Evolutionary conservation across 2,329 filamentous ascomycete species (phyloP).

Genomic region (Apiospora marii): DNA sequence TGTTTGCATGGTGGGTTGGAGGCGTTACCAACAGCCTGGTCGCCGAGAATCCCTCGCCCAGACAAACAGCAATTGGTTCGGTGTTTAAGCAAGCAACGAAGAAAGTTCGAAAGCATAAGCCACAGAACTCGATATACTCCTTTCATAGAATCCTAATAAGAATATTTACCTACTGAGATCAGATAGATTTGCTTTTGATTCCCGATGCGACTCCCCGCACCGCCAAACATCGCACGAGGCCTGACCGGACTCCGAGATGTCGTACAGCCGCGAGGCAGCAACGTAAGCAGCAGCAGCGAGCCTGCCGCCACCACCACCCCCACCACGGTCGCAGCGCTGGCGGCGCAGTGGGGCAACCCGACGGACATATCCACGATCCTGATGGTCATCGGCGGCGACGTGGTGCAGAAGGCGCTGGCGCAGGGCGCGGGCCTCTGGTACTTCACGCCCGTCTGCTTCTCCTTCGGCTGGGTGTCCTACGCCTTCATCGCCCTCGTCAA

Average conservation of each 20-base stretch:
- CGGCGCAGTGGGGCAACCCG: not conserved
- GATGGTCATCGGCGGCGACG: slow-evolving; percentile 31
- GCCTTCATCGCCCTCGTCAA: slow-evolving; percentile 30
- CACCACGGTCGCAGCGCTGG: not conserved
- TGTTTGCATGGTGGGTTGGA: no score
- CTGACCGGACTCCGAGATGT: not conserved
- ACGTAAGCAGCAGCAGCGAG: not conserved
- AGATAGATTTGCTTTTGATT: no score
- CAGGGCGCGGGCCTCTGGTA: slow-evolving; percentile 27
- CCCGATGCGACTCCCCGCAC: no score
- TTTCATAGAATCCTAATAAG: no score
- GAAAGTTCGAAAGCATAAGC: not conserved
- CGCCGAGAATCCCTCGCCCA: no score
- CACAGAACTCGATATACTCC: not conserved
- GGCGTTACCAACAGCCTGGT: no score
- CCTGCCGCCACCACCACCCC: no score
- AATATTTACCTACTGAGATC: no score
- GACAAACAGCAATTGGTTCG: no score
- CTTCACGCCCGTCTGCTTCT: slow-evolving; percentile 34
- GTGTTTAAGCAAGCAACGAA: no score
- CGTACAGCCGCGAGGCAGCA: not conserved
- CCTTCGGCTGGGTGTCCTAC: slow-evolving; percentile 36
- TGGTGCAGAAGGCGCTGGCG: slow-evolving; percentile 32
- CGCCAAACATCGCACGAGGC: no score
- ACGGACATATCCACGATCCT: not conserved